These are phyloP conservation scores for Bretschneidera sinensis DNA, from an alignment of 345 rosid species.

Conservation along the genomic window DNA sequence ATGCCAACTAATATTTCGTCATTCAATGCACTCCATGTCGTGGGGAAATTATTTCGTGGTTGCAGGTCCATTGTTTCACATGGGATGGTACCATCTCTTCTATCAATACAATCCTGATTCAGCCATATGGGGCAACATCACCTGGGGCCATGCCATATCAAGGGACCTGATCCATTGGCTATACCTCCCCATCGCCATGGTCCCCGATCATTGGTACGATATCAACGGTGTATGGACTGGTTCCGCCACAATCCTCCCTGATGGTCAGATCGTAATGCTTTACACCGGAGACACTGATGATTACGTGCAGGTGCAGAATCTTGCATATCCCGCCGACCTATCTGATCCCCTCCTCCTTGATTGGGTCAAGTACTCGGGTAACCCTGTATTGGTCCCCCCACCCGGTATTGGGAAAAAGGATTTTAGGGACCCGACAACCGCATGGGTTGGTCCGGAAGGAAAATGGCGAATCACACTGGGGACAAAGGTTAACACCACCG, in stretches of 20 bases:
- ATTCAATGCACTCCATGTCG: no score
- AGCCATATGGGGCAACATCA: slow-evolving; percentile 91
- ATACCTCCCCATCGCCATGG: slow-evolving; percentile 73
- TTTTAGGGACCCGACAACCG: slow-evolving; percentile 91
- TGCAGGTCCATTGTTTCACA: slow-evolving; percentile 73
- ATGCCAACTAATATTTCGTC: no score
- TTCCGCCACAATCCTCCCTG: slow-evolving; percentile 70
- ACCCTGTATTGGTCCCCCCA: slow-evolving; percentile 79
- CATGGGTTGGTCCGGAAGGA: slow-evolving; percentile 63
- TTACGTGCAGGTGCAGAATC: slow-evolving; percentile 74
- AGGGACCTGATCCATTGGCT: slow-evolving; percentile 89
- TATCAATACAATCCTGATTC: slow-evolving; percentile 91
- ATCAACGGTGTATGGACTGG: slow-evolving; percentile 88
- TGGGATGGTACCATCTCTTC: slow-evolving; percentile 93
- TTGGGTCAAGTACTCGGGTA: slow-evolving; percentile 71
- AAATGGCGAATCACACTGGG: slow-evolving; percentile 71
- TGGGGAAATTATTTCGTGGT: background rate
- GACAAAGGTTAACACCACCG: slow-evolving; percentile 51
- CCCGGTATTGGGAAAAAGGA: slow-evolving; percentile 47
- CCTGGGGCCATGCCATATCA: slow-evolving; percentile 95
- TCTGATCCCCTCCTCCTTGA: slow-evolving; percentile 83
- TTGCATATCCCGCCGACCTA: slow-evolving; percentile 73
- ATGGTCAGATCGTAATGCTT: slow-evolving; percentile 65
- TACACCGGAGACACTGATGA: slow-evolving; percentile 71
- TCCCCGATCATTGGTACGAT: slow-evolving; percentile 75